Conservation (phyloP, 1,284 basidiomycete genomes). For the Melampsora occidentalis region DNA sequence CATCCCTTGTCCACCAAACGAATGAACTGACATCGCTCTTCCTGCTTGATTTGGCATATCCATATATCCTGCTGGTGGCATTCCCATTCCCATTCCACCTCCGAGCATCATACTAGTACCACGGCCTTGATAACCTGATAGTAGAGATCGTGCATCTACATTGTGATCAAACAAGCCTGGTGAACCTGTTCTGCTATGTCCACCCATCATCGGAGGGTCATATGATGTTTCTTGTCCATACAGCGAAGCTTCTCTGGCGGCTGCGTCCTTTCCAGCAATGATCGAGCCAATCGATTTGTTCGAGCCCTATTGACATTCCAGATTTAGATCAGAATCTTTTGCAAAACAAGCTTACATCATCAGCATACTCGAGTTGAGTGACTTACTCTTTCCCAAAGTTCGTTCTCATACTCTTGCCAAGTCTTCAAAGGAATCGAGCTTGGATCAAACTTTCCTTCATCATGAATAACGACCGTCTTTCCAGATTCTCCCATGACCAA, state of each 20-base stretch:
- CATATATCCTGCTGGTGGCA: conserved; percentile 30
- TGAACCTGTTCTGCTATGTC: conserved; percentile 38
- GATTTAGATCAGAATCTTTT: too few species aligned
- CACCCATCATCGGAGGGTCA: conserved; percentile 40
- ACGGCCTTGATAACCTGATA: conserved; percentile 43
- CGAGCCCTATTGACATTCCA: conserved; percentile 25
- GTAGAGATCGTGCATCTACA: conserved; percentile 34
- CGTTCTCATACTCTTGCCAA: conserved; percentile 94
- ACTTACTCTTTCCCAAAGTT: conserved; percentile 88
- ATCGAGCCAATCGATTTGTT: conserved; percentile 43
- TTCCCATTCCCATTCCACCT: conserved; percentile 5
- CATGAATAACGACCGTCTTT: conserved; percentile 90
- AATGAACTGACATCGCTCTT: conserved; percentile 41
- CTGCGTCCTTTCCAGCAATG: conserved; percentile 40
- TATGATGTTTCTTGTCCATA: conserved; percentile 43
- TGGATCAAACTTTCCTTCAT: conserved; percentile 95
- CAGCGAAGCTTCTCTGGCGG: conserved; percentile 38
- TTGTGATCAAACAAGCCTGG: conserved; percentile 39
- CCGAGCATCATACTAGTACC: conserved; percentile 30
- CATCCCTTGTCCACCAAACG: conserved; percentile 43
- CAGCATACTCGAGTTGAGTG: background rate
- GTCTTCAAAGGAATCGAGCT: conserved; percentile 87
- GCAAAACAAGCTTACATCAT: background rate
- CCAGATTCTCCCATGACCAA: conserved; percentile 89
- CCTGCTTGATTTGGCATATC: conserved; percentile 24